Percentiles rank a stretch among this genome's conserved stretches.
These are phyloP conservation scores for Wickerhamiella kurtzmanii DNA, from an alignment of 805 yeast genomes.

Conservation along the genomic window DNA sequence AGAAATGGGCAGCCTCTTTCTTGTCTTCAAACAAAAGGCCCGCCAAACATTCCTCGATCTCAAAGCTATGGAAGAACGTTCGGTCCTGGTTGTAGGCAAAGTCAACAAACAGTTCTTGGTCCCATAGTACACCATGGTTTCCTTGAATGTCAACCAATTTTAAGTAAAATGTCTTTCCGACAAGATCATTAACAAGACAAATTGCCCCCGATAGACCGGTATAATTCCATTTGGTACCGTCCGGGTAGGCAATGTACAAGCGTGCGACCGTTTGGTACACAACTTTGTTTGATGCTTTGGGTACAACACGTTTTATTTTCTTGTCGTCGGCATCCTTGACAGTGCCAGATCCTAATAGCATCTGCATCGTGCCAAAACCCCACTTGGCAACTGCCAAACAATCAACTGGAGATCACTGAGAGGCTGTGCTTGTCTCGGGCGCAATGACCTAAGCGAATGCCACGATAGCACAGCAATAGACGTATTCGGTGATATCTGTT, in stretches of 20 bases:
- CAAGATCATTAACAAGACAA: slow-evolving; percentile 76
- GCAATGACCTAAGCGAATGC: neutral
- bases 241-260: slow-evolving; percentile 80
- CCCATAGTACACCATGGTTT: slow-evolving; percentile 85
- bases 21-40: slow-evolving; percentile 86
- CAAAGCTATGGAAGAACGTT: slow-evolving; percentile 88
- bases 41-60: slow-evolving; percentile 74
- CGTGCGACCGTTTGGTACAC: slow-evolving; percentile 85
- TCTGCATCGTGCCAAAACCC: slow-evolving; percentile 2
- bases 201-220: slow-evolving; percentile 87
- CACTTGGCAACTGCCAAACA: neutral
- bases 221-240: slow-evolving; percentile 64
- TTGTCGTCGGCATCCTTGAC: slow-evolving; percentile 56
- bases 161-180: slow-evolving; percentile 85
- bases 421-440: neutral
- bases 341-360: slow-evolving; percentile 14
- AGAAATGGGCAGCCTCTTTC: slow-evolving; percentile 73
- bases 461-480: no score
- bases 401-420: no score
- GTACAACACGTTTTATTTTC: slow-evolving; percentile 74
- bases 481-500: no score
- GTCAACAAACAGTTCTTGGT: slow-evolving; percentile 81
- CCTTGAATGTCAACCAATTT: slow-evolving; percentile 78
- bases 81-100: slow-evolving; percentile 89
- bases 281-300: slow-evolving; percentile 76